Evolutionary conservation across 192 early-diverging fungal genomes (phyloP), one percentile per base, ranked within the genome.

Genomic region (Spizellomyces punctatus): DNA sequence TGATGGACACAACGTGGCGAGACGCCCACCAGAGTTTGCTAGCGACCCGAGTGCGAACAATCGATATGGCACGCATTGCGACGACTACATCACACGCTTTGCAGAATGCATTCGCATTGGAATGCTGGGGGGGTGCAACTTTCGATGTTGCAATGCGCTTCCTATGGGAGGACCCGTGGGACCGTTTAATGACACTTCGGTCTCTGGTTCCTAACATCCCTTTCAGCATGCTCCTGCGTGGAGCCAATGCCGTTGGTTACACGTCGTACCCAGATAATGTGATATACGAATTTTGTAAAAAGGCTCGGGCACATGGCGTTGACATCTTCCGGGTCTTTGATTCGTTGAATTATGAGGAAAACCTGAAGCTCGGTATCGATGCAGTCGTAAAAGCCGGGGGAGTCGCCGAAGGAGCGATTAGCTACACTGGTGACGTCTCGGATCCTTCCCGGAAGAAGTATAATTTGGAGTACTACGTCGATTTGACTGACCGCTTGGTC

Each of bases 261-360:
- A 98, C 94, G 49, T 92, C 91, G 56, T 98, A 98, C 75, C 96
- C 96, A 5, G 96, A 98, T 82, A 97, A 98, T 71, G 65, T 98
- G 46, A 90, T 98, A 21, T 96, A 94, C 72, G 95, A 95, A 69
- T 98, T 98, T 82, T 96, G 94, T 81, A 90, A 88, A 76, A 93
- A 92, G 76, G 96, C 96, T 62, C 72, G 67, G 12, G 68, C 90
- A 71, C 81, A 90, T 65, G 96, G 96, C 64, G 91, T 98, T 76
- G 96, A 98, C 76, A 87, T 98, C 50, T 98, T 98, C 90, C 91
- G 96, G 75, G 93, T 98, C 55, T 98, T 98, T 82, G 96, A 98
- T 80, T 94, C 93, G 63, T 88, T 98, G 71, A 98, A 98, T 85
- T 98, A 98, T 64, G 87, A 93, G 46, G 94, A 96, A 77, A 98